These are phyloP conservation scores for Talaromyces funiculosus DNA, from an alignment of 2,329 filamentous ascomycete species.

Conservation along the genomic window DNA sequence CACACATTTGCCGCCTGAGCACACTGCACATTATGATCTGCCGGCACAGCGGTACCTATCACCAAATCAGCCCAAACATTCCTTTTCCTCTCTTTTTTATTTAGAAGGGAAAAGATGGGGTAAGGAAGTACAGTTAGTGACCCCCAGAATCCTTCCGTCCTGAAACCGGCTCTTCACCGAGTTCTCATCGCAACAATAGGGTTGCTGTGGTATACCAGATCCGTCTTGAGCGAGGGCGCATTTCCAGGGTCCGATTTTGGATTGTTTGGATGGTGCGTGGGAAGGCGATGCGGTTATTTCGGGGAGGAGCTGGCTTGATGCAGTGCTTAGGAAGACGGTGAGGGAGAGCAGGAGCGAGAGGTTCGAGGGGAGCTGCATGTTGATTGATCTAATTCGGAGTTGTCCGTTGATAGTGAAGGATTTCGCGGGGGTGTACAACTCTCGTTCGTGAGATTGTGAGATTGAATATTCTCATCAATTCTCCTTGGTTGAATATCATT, in stretches of 20 bases:
- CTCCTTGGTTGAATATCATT: not conserved
- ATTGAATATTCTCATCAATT: not conserved
- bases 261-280: not conserved
- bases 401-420: not conserved
- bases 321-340: not conserved
- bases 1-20: slow-evolving; percentile 11
- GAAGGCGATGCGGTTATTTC: slow-evolving; percentile 1
- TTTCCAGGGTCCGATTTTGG: slow-evolving; percentile 12
- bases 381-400: too few relatives aligned
- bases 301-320: slow-evolving; percentile 18
- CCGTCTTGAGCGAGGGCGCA: slow-evolving; percentile 15
- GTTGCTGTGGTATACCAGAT: slow-evolving; percentile 9
- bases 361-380: not conserved
- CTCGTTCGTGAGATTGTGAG: not conserved
- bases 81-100: too few relatives aligned
- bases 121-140: not conserved
- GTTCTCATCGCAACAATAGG: slow-evolving; percentile 14
- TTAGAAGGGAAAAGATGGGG: not conserved
- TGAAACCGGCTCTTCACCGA: not conserved
- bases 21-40: slow-evolving; percentile 11
- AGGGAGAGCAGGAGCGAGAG: not conserved
- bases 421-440: not conserved
- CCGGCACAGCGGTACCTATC: slow-evolving; percentile 11
- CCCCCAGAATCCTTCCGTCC: slow-evolving; percentile 6
- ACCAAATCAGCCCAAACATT: not conserved